A percentile compares a stretch with the other conserved stretches of the same genome.
Conservation (phyloP, 768 basidiomycete species). For the Fistulinella prunicolor region DNA sequence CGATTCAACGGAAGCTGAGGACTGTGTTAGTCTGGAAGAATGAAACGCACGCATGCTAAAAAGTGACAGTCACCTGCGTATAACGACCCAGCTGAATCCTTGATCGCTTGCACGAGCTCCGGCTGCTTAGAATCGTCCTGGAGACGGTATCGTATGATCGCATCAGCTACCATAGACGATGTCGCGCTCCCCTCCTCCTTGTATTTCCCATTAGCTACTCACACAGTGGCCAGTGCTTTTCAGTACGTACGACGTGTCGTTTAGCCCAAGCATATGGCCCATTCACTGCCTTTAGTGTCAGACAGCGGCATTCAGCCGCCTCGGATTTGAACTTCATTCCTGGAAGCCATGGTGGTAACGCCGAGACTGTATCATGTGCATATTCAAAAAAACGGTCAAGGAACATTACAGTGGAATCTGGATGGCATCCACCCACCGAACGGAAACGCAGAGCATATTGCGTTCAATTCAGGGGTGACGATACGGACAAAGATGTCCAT, state of each 20-base stretch:
- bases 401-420: not conserved
- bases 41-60: too few species aligned
- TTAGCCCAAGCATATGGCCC: slow-evolving; percentile 12
- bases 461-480: not conserved
- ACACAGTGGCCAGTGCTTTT: not conserved
- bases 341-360: slow-evolving; percentile 25
- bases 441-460: slow-evolving; percentile 9
- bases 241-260: slow-evolving; percentile 1
- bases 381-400: too few species aligned
- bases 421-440: slow-evolving; percentile 10
- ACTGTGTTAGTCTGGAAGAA: not conserved
- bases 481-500: slow-evolving; percentile 5
- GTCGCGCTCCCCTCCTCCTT: slow-evolving; percentile 8
- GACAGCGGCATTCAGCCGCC: slow-evolving; percentile 9
- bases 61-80: slow-evolving; percentile 18
- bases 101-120: slow-evolving; percentile 14
- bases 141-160: slow-evolving; percentile 7
- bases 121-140: slow-evolving; percentile 3
- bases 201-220: not conserved
- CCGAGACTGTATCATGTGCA: slow-evolving; percentile 13
- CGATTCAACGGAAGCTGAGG: slow-evolving; percentile 30
- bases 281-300: slow-evolving; percentile 7
- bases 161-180: slow-evolving; percentile 17
- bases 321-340: slow-evolving; percentile 22
- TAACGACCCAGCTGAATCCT: slow-evolving; percentile 15